phyloP scores from a whole-genome alignment of 768 basidiomycete genomes.

The Suillus brevipes region DNA sequence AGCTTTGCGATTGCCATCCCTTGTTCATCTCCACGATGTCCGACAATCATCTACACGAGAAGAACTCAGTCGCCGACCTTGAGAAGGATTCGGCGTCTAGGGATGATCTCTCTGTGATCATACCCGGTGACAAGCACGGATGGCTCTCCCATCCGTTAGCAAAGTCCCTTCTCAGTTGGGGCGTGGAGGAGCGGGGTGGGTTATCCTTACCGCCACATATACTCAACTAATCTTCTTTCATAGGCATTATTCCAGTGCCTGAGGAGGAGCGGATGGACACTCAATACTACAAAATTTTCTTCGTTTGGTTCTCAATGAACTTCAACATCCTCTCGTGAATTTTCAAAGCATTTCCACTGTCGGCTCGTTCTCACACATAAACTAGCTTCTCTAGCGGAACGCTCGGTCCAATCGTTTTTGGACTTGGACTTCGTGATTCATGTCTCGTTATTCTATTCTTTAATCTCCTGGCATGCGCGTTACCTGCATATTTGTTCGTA shows the following conservation, averaged over 20 bases:
- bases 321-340: conserved; percentile 60
- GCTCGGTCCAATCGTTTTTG: conserved; percentile 63
- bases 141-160: conserved; percentile 14
- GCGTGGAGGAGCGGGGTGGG: conserved; percentile 33
- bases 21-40: conserved; percentile 23
- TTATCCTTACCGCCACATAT: background rate
- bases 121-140: background rate
- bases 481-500: conserved; percentile 61
- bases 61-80: conserved; percentile 23
- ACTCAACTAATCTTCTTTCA: background rate
- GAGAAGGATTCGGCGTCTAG: conserved; percentile 28
- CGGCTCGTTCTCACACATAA: background rate
- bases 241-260: conserved; percentile 56
- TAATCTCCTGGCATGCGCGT: conserved; percentile 56
- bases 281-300: conserved; percentile 66
- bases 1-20: background rate
- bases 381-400: conserved; percentile 66
- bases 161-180: conserved; percentile 28
- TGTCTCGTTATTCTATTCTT: conserved; percentile 68
- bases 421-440: conserved; percentile 60
- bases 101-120: background rate
- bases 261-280: conserved; percentile 52
- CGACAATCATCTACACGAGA: conserved; percentile 20
- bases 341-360: background rate
- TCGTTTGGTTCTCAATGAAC: conserved; percentile 72